Evolutionary conservation across 1,139 yeast genomes (phyloP).

Genomic region (Debaryomyces psychrophilus): DNA sequence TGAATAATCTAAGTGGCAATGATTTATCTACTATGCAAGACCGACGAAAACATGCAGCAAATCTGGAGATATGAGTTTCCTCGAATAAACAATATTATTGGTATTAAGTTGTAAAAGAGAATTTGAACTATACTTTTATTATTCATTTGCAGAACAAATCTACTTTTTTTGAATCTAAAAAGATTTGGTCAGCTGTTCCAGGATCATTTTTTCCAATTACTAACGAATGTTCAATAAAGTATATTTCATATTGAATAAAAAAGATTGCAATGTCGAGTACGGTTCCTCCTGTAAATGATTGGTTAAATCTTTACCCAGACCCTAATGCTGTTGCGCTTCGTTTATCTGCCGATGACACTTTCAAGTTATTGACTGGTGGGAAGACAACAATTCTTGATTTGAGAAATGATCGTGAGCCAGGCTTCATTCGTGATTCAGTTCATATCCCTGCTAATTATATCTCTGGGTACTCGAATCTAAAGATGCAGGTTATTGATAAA

Average conservation of each 20-base stretch:
- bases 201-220: too few relatives aligned
- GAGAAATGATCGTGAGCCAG: constrained; percentile 15
- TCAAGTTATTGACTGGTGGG: constrained; percentile 10
- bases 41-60: constrained; percentile 10
- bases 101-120: too few relatives aligned
- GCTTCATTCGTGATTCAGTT: constrained; percentile 11
- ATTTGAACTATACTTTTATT: too few relatives aligned
- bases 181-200: too few relatives aligned
- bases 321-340: constrained; percentile 11
- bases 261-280: not conserved
- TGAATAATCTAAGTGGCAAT: constrained; percentile 33
- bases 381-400: constrained; percentile 14
- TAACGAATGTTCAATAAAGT: too few relatives aligned
- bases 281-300: constrained; percentile 4
- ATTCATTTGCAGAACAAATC: too few relatives aligned
- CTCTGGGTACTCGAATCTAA: constrained; percentile 10
- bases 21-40: constrained; percentile 29
- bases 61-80: not conserved
- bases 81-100: not conserved
- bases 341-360: constrained; percentile 12
- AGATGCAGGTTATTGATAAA: constrained; percentile 12
- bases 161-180: too few relatives aligned
- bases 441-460: constrained; percentile 15
- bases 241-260: too few relatives aligned
- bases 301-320: constrained; percentile 13